These are phyloP conservation scores for Ambrosiella xylebori DNA, from an alignment of 2,329 filamentous ascomycete genomes.

Conservation along the genomic window DNA sequence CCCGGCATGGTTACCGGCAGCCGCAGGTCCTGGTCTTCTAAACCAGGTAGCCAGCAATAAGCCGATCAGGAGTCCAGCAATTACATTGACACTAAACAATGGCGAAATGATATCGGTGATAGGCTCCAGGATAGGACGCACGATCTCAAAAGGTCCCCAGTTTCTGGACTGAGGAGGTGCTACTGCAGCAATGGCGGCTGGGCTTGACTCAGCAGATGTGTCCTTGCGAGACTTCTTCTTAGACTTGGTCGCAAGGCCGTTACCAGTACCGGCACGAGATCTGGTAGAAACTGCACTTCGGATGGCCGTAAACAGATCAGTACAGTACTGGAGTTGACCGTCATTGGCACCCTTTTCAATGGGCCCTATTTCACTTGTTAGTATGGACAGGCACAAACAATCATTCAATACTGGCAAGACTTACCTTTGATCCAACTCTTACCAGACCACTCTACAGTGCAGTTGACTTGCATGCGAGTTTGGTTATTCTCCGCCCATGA, in stretches of 20 bases:
- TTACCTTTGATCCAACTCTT: constrained; percentile 96
- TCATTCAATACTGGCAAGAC: constrained; percentile 14
- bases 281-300: constrained; percentile 56
- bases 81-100: constrained; percentile 57
- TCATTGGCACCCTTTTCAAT: constrained; percentile 94
- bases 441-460: constrained; percentile 84
- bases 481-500: constrained; percentile 79
- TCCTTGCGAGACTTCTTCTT: constrained; percentile 46
- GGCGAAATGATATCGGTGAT: constrained; percentile 51
- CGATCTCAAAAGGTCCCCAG: constrained; percentile 72
- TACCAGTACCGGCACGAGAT: constrained; percentile 30
- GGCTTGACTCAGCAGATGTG: constrained; percentile 26
- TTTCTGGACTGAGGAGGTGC: constrained; percentile 26
- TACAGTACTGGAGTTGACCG: constrained; percentile 69
- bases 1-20: constrained; percentile 19
- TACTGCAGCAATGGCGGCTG: constrained; percentile 23
- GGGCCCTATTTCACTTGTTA: constrained; percentile 40
- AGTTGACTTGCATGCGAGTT: constrained; percentile 75
- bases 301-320: constrained; percentile 58
- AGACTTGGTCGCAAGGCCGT: constrained; percentile 32
- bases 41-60: constrained; percentile 62
- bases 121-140: constrained; percentile 53
- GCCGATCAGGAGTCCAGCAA: constrained; percentile 57
- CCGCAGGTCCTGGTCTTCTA: constrained; percentile 4
- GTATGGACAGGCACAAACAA: background rate